Evolutionary conservation across 768 basidiomycete species (phyloP), one percentile per base, ranked within the genome.

Genomic region (Tylopilus subfusipes): DNA sequence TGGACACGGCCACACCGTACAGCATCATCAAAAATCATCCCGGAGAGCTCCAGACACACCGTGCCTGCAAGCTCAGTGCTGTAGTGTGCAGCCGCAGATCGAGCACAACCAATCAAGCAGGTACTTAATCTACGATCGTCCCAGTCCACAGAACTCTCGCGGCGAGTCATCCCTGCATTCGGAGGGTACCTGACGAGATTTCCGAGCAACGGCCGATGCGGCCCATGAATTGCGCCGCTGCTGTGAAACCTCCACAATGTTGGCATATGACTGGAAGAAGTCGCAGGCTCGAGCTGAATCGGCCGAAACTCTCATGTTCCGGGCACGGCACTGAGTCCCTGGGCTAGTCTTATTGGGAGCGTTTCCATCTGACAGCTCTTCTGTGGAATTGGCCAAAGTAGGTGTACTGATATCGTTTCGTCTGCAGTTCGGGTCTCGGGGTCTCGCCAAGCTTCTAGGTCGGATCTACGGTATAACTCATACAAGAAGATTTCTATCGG

Each of bases 401-500:
- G 25, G 25, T 4, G 25, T 27, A 7, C 7, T 27, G 4, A 27
- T 27, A 27, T 27, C 25, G 25, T 36, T 18, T 13, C 31, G 18
- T 36, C 18, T 36, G 5, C 34, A 36, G 2, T 16, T 5, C 34
- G 5, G 5, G 7, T 13, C 34, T 36, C 16, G 16, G 31, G 34
- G 34, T 36, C 34, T 36, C 34, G 2, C 7, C 34, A 2, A 34
- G 12, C 4, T 4, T n/a, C n/a, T n/a, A n/a, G n/a, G n/a, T n/a
- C n/a, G n/a, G n/a, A n/a, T n/a, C n/a, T n/a, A 36, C 38, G 54
- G 34, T 54, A 43, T 53, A n/a, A 30, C 40, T 47, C 48, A 44
- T 55, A 53, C 54, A 38, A 38, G 9, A 48, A 39, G 34, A 7
- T 29, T 44, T 52, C 36, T 38, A 38, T 63, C 62, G 11, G 47